Evolutionary conservation across 495 filamentous ascomycete genomes (phyloP).

Genomic region (Geopyxis carbonaria): DNA sequence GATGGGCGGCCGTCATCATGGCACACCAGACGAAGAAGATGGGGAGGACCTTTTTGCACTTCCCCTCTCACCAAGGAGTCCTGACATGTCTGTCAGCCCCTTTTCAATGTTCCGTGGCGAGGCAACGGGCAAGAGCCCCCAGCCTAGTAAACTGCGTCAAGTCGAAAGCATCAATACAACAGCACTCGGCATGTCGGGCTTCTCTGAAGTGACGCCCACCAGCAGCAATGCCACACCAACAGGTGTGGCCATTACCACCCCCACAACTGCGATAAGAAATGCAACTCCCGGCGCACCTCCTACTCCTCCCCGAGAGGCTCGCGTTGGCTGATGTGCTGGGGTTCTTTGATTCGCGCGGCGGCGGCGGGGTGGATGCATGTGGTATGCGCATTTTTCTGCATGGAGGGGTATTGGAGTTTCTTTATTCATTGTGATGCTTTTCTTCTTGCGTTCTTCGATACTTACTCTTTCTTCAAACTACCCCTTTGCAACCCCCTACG

Average conservation of each 20-base stretch:
- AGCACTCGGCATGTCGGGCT: neutral
- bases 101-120: constrained; percentile 24
- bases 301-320: constrained; percentile 2
- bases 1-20: neutral
- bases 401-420: no score
- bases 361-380: no score
- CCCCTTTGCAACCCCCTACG: no score
- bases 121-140: constrained; percentile 2
- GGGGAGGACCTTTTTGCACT: constrained; percentile 23
- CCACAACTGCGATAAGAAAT: no score
- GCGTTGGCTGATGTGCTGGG: neutral
- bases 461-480: no score
- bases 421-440: no score
- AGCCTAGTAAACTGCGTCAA: constrained; percentile 3
- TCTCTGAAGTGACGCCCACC: neutral
- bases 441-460: no score
- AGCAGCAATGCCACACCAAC: constrained; percentile 1
- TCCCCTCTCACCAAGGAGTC: constrained; percentile 18
- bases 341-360: no score
- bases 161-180: constrained; percentile 3
- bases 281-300: neutral
- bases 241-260: no score
- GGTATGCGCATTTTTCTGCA: no score
- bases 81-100: constrained; percentile 20
- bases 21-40: constrained; percentile 7